Evolutionary conservation across 1,139 yeast genomes (phyloP).

Genomic region (Blastobotrys persicus): DNA sequence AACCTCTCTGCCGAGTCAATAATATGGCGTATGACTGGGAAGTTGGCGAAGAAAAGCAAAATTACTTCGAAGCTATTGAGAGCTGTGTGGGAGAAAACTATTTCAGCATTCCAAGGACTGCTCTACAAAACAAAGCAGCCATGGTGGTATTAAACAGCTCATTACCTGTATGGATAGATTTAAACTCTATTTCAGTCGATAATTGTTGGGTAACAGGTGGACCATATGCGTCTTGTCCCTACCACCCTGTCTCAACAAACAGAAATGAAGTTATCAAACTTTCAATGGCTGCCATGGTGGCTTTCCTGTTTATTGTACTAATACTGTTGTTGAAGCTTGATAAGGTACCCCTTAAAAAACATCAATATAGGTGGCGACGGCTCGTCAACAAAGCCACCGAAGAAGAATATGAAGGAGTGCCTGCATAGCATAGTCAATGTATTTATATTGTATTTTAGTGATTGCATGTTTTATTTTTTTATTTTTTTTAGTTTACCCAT

Average conservation of each 20-base stretch:
- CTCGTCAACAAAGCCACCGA: constrained; percentile 46
- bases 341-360: constrained; percentile 52
- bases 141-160: constrained; percentile 16
- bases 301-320: constrained; percentile 48
- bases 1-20: constrained; percentile 55
- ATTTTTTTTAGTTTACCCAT: no score
- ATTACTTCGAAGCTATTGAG: constrained; percentile 54
- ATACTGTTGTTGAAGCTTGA: constrained; percentile 34
- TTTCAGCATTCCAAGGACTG: constrained; percentile 59
- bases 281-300: constrained; percentile 63
- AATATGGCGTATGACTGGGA: constrained; percentile 46
- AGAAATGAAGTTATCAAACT: constrained; percentile 62
- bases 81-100: constrained; percentile 51
- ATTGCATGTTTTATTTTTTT: constrained; percentile 8
- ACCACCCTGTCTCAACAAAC: constrained; percentile 50
- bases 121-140: constrained; percentile 45
- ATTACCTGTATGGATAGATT: constrained; percentile 66
- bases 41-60: constrained; percentile 37
- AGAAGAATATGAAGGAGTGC: constrained; percentile 61
- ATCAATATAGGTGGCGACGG: constrained; percentile 56
- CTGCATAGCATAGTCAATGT: constrained; percentile 40
- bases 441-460: not conserved
- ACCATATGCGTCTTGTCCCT: constrained; percentile 75
- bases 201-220: constrained; percentile 91
- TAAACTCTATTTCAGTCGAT: constrained; percentile 70